phyloP scores from a whole-genome alignment of 306 rosid genomes.

The Cucurbita maxima region DNA sequence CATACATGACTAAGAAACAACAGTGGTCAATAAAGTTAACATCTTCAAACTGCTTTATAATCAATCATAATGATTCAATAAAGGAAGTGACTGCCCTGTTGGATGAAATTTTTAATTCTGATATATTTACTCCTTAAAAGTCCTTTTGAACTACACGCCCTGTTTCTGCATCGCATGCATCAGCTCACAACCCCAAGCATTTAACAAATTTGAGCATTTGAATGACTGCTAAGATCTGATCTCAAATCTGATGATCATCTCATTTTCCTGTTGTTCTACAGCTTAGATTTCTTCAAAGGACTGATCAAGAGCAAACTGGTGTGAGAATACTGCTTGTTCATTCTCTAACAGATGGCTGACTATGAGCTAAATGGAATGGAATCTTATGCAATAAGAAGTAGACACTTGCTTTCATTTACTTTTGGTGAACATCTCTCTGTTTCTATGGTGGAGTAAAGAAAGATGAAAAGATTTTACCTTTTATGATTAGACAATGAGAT shows the following conservation, averaged over 20 bases:
- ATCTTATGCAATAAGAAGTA: background rate
- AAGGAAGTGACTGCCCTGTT: background rate
- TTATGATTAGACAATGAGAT: background rate
- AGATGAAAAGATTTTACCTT: background rate
- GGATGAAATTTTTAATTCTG: background rate
- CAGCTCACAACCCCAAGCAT: background rate
- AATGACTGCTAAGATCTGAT: background rate
- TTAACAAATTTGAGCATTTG: background rate
- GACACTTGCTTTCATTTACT: background rate
- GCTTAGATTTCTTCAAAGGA: constrained; percentile 78
- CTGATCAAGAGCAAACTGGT: constrained; percentile 54
- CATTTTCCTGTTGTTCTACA: constrained; percentile 19
- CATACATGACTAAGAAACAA: background rate
- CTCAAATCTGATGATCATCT: constrained; percentile 3
- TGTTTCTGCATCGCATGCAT: background rate
- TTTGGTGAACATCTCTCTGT: background rate
- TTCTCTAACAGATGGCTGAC: background rate
- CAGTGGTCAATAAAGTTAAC: background rate
- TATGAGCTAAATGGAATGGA: background rate
- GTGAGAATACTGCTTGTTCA: constrained; percentile 13
- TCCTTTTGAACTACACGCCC: background rate
- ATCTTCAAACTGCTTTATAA: background rate
- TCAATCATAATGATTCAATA: background rate
- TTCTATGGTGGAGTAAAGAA: background rate
- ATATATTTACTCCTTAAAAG: background rate